These are phyloP conservation scores for Sequoiadendron giganteum DNA, from an alignment of 75 land plant genomes.

Conservation along the genomic window DNA sequence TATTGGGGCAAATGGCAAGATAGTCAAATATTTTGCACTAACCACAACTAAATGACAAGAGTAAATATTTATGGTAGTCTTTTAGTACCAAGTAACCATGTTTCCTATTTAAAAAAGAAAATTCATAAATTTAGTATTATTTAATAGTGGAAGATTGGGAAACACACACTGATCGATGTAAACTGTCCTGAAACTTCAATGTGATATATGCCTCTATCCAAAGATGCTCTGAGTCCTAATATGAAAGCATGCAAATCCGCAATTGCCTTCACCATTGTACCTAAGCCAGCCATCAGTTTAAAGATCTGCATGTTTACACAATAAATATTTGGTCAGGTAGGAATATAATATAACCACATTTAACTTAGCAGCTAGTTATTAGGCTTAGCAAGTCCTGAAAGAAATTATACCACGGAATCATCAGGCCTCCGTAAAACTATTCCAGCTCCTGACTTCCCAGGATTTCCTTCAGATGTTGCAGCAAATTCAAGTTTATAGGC, in stretches of 20 bases:
- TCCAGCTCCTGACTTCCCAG: slow-evolving; percentile 21
- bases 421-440: slow-evolving; percentile 15
- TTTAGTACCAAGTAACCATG: neutral
- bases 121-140: neutral
- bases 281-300: slow-evolving; percentile 11
- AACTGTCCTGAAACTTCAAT: slow-evolving; percentile 10
- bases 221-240: slow-evolving; percentile 10
- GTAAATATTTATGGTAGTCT: neutral
- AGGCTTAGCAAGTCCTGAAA: neutral
- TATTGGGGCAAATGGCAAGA: neutral
- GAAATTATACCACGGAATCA: slow-evolving; percentile 11
- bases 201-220: slow-evolving; percentile 10
- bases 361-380: neutral
- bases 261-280: neutral
- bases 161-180: neutral
- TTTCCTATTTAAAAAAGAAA: neutral
- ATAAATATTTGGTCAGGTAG: neutral
- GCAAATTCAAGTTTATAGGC: slow-evolving; percentile 18
- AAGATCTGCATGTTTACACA: neutral
- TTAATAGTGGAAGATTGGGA: neutral
- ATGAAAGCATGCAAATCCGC: slow-evolving; percentile 12
- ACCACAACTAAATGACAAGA: neutral
- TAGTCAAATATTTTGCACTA: neutral
- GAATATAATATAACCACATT: neutral
- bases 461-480: slow-evolving; percentile 21